These are phyloP conservation scores for Eutypella sp. DNA, from an alignment of 2,329 filamentous ascomycete genomes.

Conservation along the genomic window DNA sequence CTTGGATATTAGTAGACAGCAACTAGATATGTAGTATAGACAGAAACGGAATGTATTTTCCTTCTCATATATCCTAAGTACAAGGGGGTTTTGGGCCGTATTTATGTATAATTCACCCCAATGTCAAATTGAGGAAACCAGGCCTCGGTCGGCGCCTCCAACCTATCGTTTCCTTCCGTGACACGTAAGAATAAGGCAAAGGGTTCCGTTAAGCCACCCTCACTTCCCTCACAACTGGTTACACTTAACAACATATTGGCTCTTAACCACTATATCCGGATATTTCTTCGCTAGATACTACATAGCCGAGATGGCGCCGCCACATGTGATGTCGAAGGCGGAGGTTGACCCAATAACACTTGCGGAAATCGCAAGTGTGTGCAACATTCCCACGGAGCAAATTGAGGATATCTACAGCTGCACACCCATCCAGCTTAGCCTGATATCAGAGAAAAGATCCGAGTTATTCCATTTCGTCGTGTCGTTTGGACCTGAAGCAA, in stretches of 20 bases:
- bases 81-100: no score
- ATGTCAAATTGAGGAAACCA: no score
- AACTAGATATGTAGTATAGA: no score
- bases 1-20: no score
- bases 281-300: conserved; percentile 1
- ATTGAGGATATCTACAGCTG: conserved; percentile 13
- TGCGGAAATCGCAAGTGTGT: conserved; percentile 4
- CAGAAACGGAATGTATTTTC: no score
- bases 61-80: no score
- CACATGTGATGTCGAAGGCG: conserved; percentile 1
- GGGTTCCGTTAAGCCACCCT: background rate
- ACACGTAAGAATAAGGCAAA: background rate
- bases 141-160: background rate
- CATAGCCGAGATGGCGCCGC: conserved; percentile 1
- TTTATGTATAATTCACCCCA: no score
- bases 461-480: conserved; percentile 4
- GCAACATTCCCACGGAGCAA: conserved; percentile 1
- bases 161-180: background rate
- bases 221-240: background rate
- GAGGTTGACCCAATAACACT: conserved; percentile 3
- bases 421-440: conserved; percentile 9
- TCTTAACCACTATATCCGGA: background rate
- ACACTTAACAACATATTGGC: background rate
- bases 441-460: conserved; percentile 5
- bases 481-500: background rate